A percentile compares a stretch with the other conserved stretches of the same genome.
phyloP scores from a whole-genome alignment of 1,284 basidiomycete genomes.

The Ceratobasidium sp. region DNA sequence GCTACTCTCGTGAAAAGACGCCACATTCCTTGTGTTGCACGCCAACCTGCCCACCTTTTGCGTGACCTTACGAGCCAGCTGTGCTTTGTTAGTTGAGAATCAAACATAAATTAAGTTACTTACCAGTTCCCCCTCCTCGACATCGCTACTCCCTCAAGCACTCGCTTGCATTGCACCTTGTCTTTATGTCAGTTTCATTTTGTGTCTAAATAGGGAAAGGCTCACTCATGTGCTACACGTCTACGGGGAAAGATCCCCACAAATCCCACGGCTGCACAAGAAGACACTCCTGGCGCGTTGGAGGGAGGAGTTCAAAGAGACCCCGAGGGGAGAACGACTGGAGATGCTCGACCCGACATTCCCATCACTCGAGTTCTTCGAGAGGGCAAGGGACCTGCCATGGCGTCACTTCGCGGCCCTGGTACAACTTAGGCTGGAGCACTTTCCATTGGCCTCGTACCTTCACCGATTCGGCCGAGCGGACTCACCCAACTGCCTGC shows the following conservation, averaged over 20 bases:
- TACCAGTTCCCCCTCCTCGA: too few relatives aligned
- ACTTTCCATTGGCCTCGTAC: conserved; percentile 8
- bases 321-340: not conserved
- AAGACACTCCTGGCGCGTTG: not conserved
- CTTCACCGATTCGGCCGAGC: not conserved
- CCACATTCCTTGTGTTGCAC: too few relatives aligned
- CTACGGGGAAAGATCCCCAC: not conserved
- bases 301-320: not conserved
- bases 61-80: too few relatives aligned
- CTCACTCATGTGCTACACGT: too few relatives aligned
- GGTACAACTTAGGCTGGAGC: not conserved
- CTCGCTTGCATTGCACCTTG: too few relatives aligned
- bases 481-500: conserved; percentile 10
- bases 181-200: too few relatives aligned
- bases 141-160: too few relatives aligned
- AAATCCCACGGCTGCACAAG: conserved; percentile 12
- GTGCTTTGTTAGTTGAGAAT: too few relatives aligned
- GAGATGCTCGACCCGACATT: not conserved
- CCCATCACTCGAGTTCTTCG: conserved; percentile 6
- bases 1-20: too few relatives aligned
- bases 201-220: too few relatives aligned
- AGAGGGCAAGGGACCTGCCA: not conserved
- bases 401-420: not conserved
- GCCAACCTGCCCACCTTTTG: too few relatives aligned
- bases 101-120: too few relatives aligned